Evolutionary conservation across 805 yeast species (phyloP).

Genomic region (Myxozyma neglecta): DNA sequence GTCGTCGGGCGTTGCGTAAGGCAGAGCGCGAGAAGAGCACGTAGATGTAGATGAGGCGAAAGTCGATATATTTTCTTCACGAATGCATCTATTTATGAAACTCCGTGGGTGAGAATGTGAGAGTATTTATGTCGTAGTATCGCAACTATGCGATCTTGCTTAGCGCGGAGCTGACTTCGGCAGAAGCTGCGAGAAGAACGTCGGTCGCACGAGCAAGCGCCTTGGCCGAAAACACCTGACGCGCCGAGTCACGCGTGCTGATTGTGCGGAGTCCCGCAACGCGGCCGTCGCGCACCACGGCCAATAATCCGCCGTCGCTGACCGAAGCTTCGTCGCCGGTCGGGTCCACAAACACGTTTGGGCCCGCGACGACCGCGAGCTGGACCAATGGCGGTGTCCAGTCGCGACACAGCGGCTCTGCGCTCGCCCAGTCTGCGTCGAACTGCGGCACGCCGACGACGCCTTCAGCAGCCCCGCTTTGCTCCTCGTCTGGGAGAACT

Average conservation of each 20-base stretch:
- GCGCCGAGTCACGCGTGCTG: constrained; percentile 15
- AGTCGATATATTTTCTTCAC: no score
- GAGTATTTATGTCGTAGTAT: no score
- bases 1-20: constrained; percentile 79
- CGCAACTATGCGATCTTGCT: background rate
- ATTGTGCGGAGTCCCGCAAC: constrained; percentile 54
- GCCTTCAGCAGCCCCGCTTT: constrained; percentile 5
- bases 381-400: constrained; percentile 76
- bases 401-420: constrained; percentile 46
- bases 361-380: constrained; percentile 74
- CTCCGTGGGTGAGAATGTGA: no score
- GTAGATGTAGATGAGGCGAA: background rate
- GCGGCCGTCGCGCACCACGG: constrained; percentile 68
- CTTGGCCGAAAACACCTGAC: constrained; percentile 18
- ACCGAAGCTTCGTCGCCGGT: constrained; percentile 86
- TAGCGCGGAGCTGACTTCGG: constrained; percentile 19
- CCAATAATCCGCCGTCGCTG: constrained; percentile 75
- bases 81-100: no score
- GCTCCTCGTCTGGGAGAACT: background rate
- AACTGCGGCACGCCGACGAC: constrained; percentile 29
- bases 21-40: constrained; percentile 45
- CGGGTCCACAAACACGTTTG: constrained; percentile 74
- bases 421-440: constrained; percentile 62
- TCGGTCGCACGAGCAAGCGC: constrained; percentile 11
- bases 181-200: constrained; percentile 11